These are phyloP conservation scores for Papiliotrema fonsecae DNA, from an alignment of 1,284 basidiomycete species.

Conservation along the genomic window DNA sequence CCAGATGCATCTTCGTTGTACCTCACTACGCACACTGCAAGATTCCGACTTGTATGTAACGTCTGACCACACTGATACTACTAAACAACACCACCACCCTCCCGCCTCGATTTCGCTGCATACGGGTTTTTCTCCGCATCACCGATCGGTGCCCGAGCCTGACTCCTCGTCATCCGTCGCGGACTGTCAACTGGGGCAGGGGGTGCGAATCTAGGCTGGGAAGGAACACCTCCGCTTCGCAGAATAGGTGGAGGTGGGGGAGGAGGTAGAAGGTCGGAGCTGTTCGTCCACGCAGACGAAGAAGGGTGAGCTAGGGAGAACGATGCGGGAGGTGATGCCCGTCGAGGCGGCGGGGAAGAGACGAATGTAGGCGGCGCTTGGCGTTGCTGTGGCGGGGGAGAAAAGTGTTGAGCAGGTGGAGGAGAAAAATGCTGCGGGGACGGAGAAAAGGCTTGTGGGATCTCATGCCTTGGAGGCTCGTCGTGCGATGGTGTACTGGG, in stretches of 20 bases:
- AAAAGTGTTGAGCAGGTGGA: slow-evolving; percentile 8
- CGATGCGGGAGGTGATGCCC: slow-evolving; percentile 1
- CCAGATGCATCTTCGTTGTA: too few species aligned
- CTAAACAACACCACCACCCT: slow-evolving; percentile 38
- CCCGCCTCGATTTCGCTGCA: slow-evolving; percentile 27
- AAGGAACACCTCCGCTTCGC: slow-evolving; percentile 34
- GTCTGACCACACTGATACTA: too few species aligned
- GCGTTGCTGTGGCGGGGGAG: slow-evolving; percentile 6
- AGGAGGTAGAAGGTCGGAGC: slow-evolving; percentile 42
- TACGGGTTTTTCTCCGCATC: slow-evolving; percentile 42
- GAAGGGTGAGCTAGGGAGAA: slow-evolving; percentile 37
- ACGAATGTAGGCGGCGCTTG: slow-evolving; percentile 9
- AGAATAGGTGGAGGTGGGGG: slow-evolving; percentile 42
- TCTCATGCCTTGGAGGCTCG: not conserved
- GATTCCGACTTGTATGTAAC: too few species aligned
- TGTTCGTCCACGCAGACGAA: slow-evolving; percentile 39
- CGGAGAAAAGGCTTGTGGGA: slow-evolving; percentile 7
- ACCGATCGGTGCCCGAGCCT: slow-evolving; percentile 32
- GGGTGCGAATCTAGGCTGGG: slow-evolving; percentile 15
- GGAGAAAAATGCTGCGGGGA: slow-evolving; percentile 10
- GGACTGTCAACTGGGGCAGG: slow-evolving; percentile 27
- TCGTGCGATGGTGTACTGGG: not conserved
- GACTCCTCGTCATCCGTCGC: slow-evolving; percentile 30
- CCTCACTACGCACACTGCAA: too few species aligned
- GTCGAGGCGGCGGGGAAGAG: slow-evolving; percentile 3